Evolutionary conservation across 176 grass and related monocot genomes (phyloP).

Genomic region (Lolium rigidum): DNA sequence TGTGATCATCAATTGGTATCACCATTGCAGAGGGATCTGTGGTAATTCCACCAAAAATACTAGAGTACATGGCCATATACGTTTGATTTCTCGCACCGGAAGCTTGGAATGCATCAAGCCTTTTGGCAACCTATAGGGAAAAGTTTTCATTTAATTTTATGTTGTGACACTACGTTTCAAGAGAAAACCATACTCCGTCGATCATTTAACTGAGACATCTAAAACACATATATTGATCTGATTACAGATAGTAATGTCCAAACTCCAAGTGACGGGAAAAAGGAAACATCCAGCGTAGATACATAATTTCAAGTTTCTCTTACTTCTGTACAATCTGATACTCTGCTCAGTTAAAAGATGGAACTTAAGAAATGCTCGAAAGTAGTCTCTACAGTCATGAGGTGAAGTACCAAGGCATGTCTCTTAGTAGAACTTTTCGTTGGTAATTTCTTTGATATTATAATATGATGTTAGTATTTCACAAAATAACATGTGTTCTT

Average conservation of each 20-base stretch:
- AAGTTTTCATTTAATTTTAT: conserved; percentile 21
- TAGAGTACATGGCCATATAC: conserved; percentile 96
- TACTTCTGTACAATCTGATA: conserved; percentile 13
- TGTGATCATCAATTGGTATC: conserved; percentile 93
- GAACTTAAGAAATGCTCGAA: conserved; percentile 18
- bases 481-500: not conserved
- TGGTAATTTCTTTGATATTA: not conserved
- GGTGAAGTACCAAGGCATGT: not conserved
- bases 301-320: not conserved
- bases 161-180: conserved; percentile 23
- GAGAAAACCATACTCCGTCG: conserved; percentile 24
- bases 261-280: conserved; percentile 1
- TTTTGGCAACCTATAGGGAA: conserved; percentile 57
- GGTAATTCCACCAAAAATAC: conserved; percentile 85
- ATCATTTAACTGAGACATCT: conserved; percentile 1
- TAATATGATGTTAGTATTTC: conserved; percentile 24
- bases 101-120: conserved; percentile 67
- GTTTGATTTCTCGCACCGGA: conserved; percentile 70
- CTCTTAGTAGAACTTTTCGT: not conserved
- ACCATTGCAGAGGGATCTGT: conserved; percentile 81
- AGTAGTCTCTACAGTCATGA: conserved; percentile 9
- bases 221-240: conserved; percentile 15
- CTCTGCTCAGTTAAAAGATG: not conserved
- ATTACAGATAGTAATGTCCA: conserved; percentile 13
- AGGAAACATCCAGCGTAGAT: not conserved